Conservation (phyloP, 768 basidiomycete genomes). For the Boletus sp. region DNA sequence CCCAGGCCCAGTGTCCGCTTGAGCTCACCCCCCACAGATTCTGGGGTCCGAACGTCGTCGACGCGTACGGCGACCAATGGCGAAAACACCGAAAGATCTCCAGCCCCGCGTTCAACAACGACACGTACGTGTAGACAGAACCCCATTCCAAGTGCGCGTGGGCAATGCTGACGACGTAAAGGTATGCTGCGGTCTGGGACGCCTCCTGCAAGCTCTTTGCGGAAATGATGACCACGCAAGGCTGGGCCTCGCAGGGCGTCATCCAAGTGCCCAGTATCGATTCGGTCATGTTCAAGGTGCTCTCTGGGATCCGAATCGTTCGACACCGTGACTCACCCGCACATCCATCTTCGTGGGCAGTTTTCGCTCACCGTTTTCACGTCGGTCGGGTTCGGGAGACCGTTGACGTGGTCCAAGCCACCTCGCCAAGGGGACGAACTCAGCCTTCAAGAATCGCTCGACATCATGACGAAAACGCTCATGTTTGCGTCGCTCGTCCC, state of each 20-base stretch:
- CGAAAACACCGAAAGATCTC: conserved; percentile 17
- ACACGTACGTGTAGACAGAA: conserved; percentile 14
- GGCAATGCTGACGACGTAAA: neutral
- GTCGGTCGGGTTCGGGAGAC: conserved; percentile 16
- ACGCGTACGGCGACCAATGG: conserved; percentile 13
- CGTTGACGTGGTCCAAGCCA: conserved; percentile 10
- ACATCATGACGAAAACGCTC: conserved; percentile 2
- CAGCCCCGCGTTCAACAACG: conserved; percentile 17
- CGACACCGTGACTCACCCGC: neutral
- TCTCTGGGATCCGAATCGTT: too few species aligned
- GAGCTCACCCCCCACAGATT: conserved; percentile 3
- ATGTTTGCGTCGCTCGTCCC: conserved; percentile 4
- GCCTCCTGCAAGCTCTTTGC: conserved; percentile 7
- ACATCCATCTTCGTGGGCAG: neutral
- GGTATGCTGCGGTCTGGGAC: conserved; percentile 15
- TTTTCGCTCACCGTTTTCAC: conserved; percentile 16
- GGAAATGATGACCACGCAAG: conserved; percentile 10
- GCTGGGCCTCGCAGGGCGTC: conserved; percentile 5
- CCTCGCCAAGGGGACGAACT: conserved; percentile 5
- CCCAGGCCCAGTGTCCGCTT: too few species aligned
- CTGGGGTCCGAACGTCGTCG: conserved; percentile 19
- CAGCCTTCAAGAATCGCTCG: conserved; percentile 6
- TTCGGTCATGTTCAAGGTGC: conserved; percentile 9
- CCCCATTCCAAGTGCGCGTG: neutral
- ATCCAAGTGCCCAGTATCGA: conserved; percentile 10